Evolutionary conservation across 495 filamentous ascomycete genomes (phyloP).

Genomic region (Xylona heveae): DNA sequence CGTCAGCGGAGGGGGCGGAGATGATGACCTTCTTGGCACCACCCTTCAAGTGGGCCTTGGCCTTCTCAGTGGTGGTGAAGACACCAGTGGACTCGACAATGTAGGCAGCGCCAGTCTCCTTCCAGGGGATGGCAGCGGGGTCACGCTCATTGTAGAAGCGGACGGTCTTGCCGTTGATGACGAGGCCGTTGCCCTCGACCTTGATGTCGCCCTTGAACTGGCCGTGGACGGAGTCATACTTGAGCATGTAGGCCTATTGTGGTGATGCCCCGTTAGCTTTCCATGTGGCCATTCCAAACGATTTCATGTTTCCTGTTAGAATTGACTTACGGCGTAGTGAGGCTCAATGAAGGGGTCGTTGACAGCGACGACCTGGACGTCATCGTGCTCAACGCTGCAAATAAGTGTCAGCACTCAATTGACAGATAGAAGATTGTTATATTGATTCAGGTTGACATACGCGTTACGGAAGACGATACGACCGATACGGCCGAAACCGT

Average conservation of each 20-base stretch:
- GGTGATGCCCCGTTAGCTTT: neutral
- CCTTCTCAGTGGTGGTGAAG: constrained; percentile 97
- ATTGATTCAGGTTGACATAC: constrained; percentile 25
- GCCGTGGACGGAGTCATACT: constrained; percentile 95
- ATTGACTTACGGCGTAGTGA: constrained; percentile 74
- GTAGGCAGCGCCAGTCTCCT: constrained; percentile 73
- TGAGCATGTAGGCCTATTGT: constrained; percentile 87
- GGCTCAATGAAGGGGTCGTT: constrained; percentile 99
- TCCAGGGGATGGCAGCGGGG: constrained; percentile 83
- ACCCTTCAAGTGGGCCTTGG: constrained; percentile 85
- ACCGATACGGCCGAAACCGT: constrained; percentile 98
- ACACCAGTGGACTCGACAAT: constrained; percentile 98
- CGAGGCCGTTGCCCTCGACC: constrained; percentile 50
- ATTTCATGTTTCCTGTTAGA: neutral
- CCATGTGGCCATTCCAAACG: neutral
- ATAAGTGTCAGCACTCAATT: constrained; percentile 10
- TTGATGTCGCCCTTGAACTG: constrained; percentile 82
- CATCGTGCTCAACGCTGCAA: constrained; percentile 59
- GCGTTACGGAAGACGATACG: constrained; percentile 84
- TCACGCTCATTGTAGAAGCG: constrained; percentile 90
- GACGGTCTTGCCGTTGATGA: constrained; percentile 89
- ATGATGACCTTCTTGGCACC: constrained; percentile 99
- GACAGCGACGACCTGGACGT: constrained; percentile 81
- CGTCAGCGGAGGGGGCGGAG: constrained; percentile 96
- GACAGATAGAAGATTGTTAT: constrained; percentile 3